Conservation (phyloP, 73 alveolate species). For the Effrenium voratum region DNA sequence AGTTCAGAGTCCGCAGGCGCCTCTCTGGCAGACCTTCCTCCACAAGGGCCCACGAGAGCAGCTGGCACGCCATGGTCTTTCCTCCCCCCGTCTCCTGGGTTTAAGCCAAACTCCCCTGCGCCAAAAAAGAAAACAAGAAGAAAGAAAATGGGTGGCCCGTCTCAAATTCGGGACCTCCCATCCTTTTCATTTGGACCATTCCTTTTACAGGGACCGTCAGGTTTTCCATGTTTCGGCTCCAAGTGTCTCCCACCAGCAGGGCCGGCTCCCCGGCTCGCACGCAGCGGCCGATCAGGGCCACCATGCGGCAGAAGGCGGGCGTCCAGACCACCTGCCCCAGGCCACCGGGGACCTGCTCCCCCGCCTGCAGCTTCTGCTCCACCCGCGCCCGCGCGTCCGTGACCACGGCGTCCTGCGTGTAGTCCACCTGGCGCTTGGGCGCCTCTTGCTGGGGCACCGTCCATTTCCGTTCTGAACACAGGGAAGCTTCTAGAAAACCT, state of each 20-base stretch:
- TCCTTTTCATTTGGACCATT: too few relatives aligned
- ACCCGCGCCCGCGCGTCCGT: slow-evolving; percentile 38
- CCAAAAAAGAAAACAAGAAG: neutral
- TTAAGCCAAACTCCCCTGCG: neutral
- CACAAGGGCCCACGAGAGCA: slow-evolving; percentile 88
- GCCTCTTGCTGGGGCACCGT: too few relatives aligned
- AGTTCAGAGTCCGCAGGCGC: slow-evolving; percentile 97
- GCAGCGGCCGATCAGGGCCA: slow-evolving; percentile 98
- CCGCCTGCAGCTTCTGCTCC: slow-evolving; percentile 50
- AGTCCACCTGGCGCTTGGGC: slow-evolving; percentile 68
- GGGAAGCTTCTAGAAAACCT: too few relatives aligned
- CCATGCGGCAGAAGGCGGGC: slow-evolving; percentile 97
- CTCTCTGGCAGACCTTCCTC: slow-evolving; percentile 71
- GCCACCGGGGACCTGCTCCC: slow-evolving; percentile 79
- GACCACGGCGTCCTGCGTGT: slow-evolving; percentile 33
- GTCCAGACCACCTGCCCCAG: slow-evolving; percentile 96
- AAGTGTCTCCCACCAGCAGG: slow-evolving; percentile 98
- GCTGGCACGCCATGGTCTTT: slow-evolving; percentile 98
- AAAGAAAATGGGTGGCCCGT: too few relatives aligned
- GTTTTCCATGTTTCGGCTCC: neutral
- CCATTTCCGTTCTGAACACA: too few relatives aligned
- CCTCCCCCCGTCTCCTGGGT: slow-evolving; percentile 99
- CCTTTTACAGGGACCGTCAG: neutral
- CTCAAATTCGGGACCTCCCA: too few relatives aligned
- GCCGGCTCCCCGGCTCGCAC: slow-evolving; percentile 99